Conservation (phyloP, 371 early-diverging fungal species). For the Actinomortierella ambigua region DNA sequence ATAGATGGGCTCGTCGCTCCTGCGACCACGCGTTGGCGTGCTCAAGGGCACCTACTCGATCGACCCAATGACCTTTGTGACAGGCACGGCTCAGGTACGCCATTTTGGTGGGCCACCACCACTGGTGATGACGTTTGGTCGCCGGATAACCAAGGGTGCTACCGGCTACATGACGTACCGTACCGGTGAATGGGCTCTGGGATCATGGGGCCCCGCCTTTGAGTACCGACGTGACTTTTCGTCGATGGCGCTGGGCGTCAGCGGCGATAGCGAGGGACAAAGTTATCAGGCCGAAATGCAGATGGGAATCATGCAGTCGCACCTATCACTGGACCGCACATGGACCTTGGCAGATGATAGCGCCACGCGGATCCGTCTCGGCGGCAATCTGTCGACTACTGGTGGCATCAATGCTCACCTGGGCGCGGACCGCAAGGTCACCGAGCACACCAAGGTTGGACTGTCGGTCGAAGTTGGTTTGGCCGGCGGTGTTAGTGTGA, state of each 20-base stretch:
- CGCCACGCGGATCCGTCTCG: slow-evolving; percentile 24
- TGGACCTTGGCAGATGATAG: slow-evolving; percentile 30
- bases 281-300: slow-evolving; percentile 65
- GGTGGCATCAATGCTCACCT: slow-evolving; percentile 58
- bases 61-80: slow-evolving; percentile 67
- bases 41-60: slow-evolving; percentile 74
- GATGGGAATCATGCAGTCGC: slow-evolving; percentile 48
- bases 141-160: slow-evolving; percentile 59
- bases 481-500: slow-evolving; percentile 73
- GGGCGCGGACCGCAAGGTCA: slow-evolving; percentile 67
- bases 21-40: slow-evolving; percentile 61
- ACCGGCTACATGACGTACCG: slow-evolving; percentile 82
- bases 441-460: slow-evolving; percentile 71
- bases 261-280: slow-evolving; percentile 52
- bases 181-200: slow-evolving; percentile 75
- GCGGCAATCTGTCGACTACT: slow-evolving; percentile 53
- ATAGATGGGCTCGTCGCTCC: slow-evolving; percentile 63
- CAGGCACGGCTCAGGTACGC: slow-evolving; percentile 56
- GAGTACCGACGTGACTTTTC: slow-evolving; percentile 60
- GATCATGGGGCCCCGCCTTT: slow-evolving; percentile 63
- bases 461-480: slow-evolving; percentile 80
- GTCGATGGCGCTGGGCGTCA: slow-evolving; percentile 66
- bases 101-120: slow-evolving; percentile 69
- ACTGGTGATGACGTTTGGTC: slow-evolving; percentile 66
- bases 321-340: slow-evolving; percentile 34